phyloP scores from a whole-genome alignment of 441 rosid genomes.

The Bruguiera hainesii region DNA sequence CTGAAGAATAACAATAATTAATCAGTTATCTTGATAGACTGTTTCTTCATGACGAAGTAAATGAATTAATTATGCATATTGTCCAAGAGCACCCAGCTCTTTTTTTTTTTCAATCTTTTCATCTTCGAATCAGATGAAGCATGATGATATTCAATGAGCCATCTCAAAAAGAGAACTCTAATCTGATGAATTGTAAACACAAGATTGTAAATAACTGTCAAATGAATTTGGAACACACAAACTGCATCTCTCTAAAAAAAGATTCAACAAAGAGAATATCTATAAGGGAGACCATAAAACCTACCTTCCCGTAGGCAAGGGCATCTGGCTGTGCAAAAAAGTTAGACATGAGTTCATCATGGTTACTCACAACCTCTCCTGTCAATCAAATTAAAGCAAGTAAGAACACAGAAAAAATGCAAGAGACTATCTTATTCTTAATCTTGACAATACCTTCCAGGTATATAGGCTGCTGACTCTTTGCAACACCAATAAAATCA shows the following conservation, averaged over 20 bases:
- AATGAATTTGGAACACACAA: too few relatives aligned
- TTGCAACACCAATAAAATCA: constrained; percentile 81
- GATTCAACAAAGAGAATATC: not conserved
- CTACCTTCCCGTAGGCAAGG: constrained; percentile 94
- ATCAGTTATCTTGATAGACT: constrained; percentile 15
- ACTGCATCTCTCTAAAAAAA: too few relatives aligned
- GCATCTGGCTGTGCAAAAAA: constrained; percentile 99
- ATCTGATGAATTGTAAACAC: too few relatives aligned
- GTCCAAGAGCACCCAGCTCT: not conserved
- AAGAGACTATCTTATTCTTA: not conserved
- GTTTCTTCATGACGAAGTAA: constrained; percentile 1
- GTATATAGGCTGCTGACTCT: constrained; percentile 92
- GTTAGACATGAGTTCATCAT: constrained; percentile 98
- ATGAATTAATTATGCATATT: not conserved
- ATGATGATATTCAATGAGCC: too few relatives aligned
- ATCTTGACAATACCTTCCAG: constrained; percentile 51
- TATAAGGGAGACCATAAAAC: not conserved
- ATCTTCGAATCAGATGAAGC: too few relatives aligned
- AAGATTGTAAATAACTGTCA: too few relatives aligned
- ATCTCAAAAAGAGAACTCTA: too few relatives aligned
- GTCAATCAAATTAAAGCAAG: constrained; percentile 19
- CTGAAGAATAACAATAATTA: constrained; percentile 34
- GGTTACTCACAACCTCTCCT: constrained; percentile 94
- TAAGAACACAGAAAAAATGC: constrained; percentile 8
- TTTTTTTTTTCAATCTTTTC: not conserved